These are phyloP conservation scores for Penicillium sp. DNA, from an alignment of 2,329 filamentous ascomycete species.

Conservation along the genomic window DNA sequence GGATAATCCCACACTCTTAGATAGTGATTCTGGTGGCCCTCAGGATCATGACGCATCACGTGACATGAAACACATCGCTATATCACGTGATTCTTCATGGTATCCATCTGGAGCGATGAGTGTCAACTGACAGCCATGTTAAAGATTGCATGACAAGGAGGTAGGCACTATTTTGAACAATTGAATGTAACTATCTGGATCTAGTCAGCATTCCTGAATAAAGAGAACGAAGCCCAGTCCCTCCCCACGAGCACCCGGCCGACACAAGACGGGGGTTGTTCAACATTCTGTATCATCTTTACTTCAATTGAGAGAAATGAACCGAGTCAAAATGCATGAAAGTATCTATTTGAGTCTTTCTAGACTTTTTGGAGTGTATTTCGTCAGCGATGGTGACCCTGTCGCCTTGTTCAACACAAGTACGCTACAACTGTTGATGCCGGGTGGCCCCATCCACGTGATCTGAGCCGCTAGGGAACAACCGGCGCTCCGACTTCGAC, in stretches of 20 bases:
- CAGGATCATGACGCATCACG: background rate
- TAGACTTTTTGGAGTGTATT: background rate
- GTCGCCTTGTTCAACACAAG: background rate
- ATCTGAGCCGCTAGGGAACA: conserved; percentile 42
- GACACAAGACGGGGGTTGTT: background rate
- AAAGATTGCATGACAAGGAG: background rate
- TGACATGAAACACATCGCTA: background rate
- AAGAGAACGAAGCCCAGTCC: background rate
- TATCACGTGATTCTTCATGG: background rate
- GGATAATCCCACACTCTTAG: background rate
- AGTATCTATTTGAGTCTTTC: background rate
- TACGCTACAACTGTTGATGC: conserved; percentile 8
- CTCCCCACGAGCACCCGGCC: background rate
- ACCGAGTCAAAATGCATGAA: background rate
- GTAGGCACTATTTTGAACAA: background rate
- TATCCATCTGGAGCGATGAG: background rate
- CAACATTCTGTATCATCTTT: background rate
- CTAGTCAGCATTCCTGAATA: background rate
- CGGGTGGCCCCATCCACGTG: conserved; percentile 34
- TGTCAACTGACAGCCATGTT: background rate
- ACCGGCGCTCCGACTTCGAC: conserved; percentile 44
- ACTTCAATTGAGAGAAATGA: background rate
- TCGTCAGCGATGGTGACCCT: background rate
- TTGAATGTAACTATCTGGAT: background rate
- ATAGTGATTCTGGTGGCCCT: background rate